Conservation (phyloP, 2,329 filamentous ascomycete species). For the Lojkania enalia region DNA sequence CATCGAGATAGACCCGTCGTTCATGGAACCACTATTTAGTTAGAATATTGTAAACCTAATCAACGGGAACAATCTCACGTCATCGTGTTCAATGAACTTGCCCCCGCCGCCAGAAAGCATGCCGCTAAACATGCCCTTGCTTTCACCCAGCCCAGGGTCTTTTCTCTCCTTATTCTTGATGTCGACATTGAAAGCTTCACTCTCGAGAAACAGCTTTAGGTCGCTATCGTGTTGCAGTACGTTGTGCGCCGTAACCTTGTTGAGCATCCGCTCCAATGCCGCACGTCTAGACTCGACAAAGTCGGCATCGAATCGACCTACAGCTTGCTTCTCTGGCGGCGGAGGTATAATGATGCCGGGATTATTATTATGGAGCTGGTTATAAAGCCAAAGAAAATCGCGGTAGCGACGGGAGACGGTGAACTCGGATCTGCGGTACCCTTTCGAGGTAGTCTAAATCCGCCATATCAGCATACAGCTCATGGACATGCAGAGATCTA, state of each 20-base stretch:
- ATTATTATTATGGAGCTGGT: conserved; percentile 88
- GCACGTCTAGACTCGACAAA: conserved; percentile 93
- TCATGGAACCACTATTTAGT: conserved; percentile 99
- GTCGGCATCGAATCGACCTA: conserved; percentile 92
- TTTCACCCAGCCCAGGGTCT: conserved; percentile 82
- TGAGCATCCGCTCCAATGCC: conserved; percentile 95
- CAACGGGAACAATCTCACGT: conserved; percentile 64
- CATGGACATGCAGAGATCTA: not conserved
- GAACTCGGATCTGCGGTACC: conserved; percentile 90
- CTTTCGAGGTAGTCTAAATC: conserved; percentile 85
- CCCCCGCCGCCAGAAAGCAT: conserved; percentile 71
- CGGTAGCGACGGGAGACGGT: conserved; percentile 91
- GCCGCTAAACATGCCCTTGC: conserved; percentile 88
- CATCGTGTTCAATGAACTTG: conserved; percentile 98
- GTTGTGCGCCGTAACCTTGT: conserved; percentile 88
- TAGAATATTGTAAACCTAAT: conserved; percentile 4
- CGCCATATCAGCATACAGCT: conserved; percentile 3
- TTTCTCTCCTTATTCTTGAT: conserved; percentile 97
- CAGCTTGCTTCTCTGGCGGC: conserved; percentile 95
- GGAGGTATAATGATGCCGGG: conserved; percentile 94
- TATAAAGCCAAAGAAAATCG: conserved; percentile 98
- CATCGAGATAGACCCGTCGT: conserved; percentile 90
- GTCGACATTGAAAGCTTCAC: conserved; percentile 92
- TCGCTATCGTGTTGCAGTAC: conserved; percentile 91
- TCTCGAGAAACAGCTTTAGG: conserved; percentile 94